Evolutionary conservation across 2,329 filamentous ascomycete species (phyloP).

Genomic region (Trichoderma sp.): DNA sequence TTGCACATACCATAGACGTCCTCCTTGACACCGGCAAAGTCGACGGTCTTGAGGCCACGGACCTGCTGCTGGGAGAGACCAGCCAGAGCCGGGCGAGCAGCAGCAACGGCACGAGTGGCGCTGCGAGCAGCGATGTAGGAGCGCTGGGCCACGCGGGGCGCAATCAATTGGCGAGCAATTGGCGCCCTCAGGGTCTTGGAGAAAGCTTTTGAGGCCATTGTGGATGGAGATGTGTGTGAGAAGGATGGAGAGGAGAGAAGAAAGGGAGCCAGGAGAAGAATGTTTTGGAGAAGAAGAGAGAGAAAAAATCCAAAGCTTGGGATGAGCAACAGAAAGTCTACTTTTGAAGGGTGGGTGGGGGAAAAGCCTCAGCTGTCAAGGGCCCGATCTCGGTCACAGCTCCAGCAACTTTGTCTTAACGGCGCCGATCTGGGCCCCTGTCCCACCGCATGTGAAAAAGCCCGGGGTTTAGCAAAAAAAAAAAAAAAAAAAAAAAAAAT

Average conservation of each 20-base stretch:
- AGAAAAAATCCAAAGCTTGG: not conserved
- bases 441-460: slow-evolving; percentile 16
- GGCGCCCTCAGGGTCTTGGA: slow-evolving; percentile 63
- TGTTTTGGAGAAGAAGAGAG: not conserved
- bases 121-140: slow-evolving; percentile 59
- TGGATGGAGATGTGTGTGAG: slow-evolving; percentile 26
- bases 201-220: slow-evolving; percentile 77
- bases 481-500: too few species aligned
- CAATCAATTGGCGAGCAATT: slow-evolving; percentile 61
- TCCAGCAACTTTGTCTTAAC: not conserved
- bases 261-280: slow-evolving; percentile 2
- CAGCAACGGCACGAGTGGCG: slow-evolving; percentile 52
- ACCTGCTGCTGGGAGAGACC: slow-evolving; percentile 62
- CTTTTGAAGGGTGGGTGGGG: slow-evolving; percentile 20
- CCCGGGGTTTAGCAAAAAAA: not conserved
- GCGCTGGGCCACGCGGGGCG: slow-evolving; percentile 59
- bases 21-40: slow-evolving; percentile 96
- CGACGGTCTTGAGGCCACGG: slow-evolving; percentile 95
- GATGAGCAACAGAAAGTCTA: slow-evolving; percentile 17
- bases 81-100: slow-evolving; percentile 50
- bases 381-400: slow-evolving; percentile 17
- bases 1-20: slow-evolving; percentile 74
- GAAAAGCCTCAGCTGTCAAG: slow-evolving; percentile 3
- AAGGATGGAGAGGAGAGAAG: not conserved
- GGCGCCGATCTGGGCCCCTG: not conserved